These are phyloP conservation scores for Rhodofomes roseus DNA, from an alignment of 1,284 basidiomycete genomes.

Conservation along the genomic window DNA sequence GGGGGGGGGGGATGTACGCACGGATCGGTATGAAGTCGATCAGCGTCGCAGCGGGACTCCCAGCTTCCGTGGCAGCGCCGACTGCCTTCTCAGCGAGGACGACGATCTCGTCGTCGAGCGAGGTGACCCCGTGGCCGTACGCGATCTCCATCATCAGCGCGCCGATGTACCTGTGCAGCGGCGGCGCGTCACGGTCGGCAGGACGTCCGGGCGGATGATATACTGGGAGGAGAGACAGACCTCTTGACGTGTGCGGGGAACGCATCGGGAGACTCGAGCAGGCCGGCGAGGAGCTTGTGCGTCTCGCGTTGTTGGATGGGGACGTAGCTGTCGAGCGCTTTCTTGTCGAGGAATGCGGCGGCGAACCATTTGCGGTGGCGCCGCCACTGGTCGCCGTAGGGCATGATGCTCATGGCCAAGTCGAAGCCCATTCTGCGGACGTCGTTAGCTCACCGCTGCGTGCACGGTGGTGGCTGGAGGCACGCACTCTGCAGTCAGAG, in stretches of 20 bases:
- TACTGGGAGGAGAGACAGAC: neutral
- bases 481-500: neutral
- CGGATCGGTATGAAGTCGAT: conserved; percentile 23
- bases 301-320: neutral
- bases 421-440: neutral
- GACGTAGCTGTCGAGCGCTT: neutral
- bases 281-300: neutral
- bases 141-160: conserved; percentile 37
- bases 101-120: conserved; percentile 19
- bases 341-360: neutral
- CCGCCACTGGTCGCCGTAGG: conserved; percentile 1
- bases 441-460: neutral
- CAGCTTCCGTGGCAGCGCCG: conserved; percentile 15
- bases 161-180: conserved; percentile 21
- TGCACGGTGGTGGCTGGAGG: too few relatives aligned
- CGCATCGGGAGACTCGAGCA: neutral
- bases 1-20: conserved; percentile 6
- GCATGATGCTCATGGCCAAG: conserved; percentile 1
- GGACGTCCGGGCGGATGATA: conserved; percentile 7
- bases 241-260: neutral
- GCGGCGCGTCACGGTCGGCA: neutral
- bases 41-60: conserved; percentile 12
- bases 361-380: neutral
- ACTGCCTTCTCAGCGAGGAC: conserved; percentile 42
- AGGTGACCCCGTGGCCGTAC: conserved; percentile 22